Evolutionary conservation across 345 rosid genomes (phyloP).

Genomic region (Dipteronia sinensis): DNA sequence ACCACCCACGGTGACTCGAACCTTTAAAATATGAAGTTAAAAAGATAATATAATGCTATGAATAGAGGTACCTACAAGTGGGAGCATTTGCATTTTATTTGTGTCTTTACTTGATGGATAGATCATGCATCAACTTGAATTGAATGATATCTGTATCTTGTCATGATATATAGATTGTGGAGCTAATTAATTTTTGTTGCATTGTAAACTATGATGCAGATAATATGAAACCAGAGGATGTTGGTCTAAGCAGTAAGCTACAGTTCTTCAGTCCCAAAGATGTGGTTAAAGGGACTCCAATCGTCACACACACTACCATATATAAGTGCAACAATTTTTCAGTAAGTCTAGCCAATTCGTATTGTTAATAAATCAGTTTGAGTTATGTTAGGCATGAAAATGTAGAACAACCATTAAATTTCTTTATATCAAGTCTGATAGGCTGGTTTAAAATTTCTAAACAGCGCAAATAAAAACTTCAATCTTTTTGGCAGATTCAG

Average conservation of each 20-base stretch:
- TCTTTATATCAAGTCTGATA: background rate
- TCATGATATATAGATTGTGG: too few relatives aligned
- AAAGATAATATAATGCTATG: background rate
- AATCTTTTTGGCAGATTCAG: too few relatives aligned
- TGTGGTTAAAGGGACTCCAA: conserved; percentile 35
- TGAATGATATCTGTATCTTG: too few relatives aligned
- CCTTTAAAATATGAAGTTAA: background rate
- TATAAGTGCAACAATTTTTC: conserved; percentile 54
- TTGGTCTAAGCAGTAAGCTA: conserved; percentile 51
- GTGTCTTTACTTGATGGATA: background rate
- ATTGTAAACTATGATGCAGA: conserved; percentile 32
- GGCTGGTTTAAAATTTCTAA: background rate
- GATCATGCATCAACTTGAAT: background rate
- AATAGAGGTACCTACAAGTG: background rate
- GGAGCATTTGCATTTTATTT: background rate
- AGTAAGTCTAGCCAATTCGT: conserved; percentile 32
- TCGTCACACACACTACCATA: conserved; percentile 54
- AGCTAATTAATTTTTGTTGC: background rate
- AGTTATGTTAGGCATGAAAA: background rate
- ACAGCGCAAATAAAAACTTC: too few relatives aligned
- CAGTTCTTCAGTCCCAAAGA: conserved; percentile 40
- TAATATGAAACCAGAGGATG: conserved; percentile 63
- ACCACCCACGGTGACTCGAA: too few relatives aligned
- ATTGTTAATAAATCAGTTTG: background rate
- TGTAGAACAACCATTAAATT: background rate